Base-by-base conservation (phyloP, 75 land plant species). In the Larix kaempferi region DNA sequence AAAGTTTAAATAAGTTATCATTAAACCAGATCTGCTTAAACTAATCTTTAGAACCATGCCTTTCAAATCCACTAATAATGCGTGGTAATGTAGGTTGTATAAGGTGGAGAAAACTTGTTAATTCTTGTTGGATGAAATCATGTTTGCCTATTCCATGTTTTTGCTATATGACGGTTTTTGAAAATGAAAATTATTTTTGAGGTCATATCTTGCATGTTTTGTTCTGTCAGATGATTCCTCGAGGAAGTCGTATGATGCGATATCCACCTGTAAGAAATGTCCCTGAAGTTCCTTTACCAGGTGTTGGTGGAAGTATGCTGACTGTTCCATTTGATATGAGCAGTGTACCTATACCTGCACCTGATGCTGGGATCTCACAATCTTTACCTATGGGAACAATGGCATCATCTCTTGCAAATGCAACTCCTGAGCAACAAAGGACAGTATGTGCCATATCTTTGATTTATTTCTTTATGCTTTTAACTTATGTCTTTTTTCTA, bases 361-460 rank as follows among this genome's bases (percentile, higher is more conserved):
- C 73, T 69, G 97, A 92, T 65, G 76, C 84, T 83, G 80, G 89
- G 33, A 63, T 84, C 22, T 57, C 88, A 13, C 91, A 89, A 71
- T 88, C 93, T 35, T 80, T 88, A 64, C 87, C 95, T 1, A 83
- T 92, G 52, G 74, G 79, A 22, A 84, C 97, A 10, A 85, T 98
- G 84, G 91, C 99, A 25, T 86, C 98, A 13, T 94, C 98, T 26
- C 91, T 98, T 79, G 92, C 99, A 77, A 93, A 97, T 83, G 95
- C 99, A 13, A 66, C 94, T 17, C 91, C 91, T 10, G 99, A 95
- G 11, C 98, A 93, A 56, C 99, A 95, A 76, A 86, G 99, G 58
- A 90, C 88, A 80, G 99, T 96, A 82, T 12, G 83, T 3, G 35
- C n/a, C 62, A 29, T 23, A 49, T 26, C 23, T 37, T 12, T 69